These are phyloP conservation scores for Chytriomyces hyalinus DNA, from an alignment of 192 early-diverging fungal genomes.

Conservation along the genomic window DNA sequence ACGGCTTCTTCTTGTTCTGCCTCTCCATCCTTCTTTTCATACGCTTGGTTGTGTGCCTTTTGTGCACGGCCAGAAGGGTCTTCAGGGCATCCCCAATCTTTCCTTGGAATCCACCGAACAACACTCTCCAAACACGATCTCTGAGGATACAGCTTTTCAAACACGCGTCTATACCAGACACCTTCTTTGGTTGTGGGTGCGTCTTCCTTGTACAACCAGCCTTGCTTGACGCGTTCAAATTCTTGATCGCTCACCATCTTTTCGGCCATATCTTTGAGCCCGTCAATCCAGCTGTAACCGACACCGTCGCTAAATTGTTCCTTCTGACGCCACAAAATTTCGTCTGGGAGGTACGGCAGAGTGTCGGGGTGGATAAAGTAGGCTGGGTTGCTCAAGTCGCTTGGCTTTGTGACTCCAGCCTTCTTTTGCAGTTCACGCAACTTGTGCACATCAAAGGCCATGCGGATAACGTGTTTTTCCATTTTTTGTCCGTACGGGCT, in stretches of 20 bases:
- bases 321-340: conserved; percentile 97
- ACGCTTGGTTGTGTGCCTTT: conserved; percentile 81
- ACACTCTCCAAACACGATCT: conserved; percentile 87
- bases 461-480: conserved; percentile 95
- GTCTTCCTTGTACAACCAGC: conserved; percentile 57
- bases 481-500: conserved; percentile 69
- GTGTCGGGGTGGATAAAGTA: conserved; percentile 14
- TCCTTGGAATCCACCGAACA: conserved; percentile 94
- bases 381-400: conserved; percentile 41
- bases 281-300: conserved; percentile 97
- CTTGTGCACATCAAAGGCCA: conserved; percentile 80
- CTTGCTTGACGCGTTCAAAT: conserved; percentile 55
- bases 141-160: conserved; percentile 94
- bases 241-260: conserved; percentile 76
- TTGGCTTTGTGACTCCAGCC: conserved; percentile 58
- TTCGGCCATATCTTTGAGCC: conserved; percentile 79
- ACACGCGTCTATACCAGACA: conserved; percentile 90
- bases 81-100: conserved; percentile 97
- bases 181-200: conserved; percentile 97
- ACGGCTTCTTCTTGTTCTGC: conserved; percentile 9
- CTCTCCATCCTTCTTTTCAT: conserved; percentile 42
- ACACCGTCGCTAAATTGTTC: conserved; percentile 99
- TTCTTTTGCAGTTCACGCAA: conserved; percentile 30
- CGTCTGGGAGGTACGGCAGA: conserved; percentile 81
- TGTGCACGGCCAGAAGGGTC: conserved; percentile 98